Base-by-base conservation (phyloP, 345 rosid species). In the Excoecaria agallocha region DNA sequence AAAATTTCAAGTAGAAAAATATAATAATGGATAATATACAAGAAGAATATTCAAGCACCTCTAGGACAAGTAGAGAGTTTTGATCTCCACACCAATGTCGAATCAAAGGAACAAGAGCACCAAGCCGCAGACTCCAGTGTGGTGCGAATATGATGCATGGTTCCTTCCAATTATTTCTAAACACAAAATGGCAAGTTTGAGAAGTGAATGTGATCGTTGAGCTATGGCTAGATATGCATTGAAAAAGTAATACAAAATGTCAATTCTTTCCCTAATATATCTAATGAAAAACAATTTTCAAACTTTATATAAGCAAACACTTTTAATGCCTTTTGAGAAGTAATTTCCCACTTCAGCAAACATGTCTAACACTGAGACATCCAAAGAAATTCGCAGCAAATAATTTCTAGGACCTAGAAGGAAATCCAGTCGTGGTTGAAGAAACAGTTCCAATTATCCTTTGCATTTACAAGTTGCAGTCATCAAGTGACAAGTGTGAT, bases 91-190 rank as follows among this genome's bases (percentile, higher is more conserved):
- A 74, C 97, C 98, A 94, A 25, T 86, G 90, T 46, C 78, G 84
- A 79, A 92, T 89, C 84, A 94, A 85, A 76, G 90, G 92, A 77
- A 91, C 90, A 52, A 80, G 84, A 58, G 97, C 90, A 70, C 97
- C 98, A 74, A 92, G 97, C 59, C 94, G 82, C 78, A 94, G 78
- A 82, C 89, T 91, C 88, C 90, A 89, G 82, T 89, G 90, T 60
- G 98, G 87, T 75, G 86, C 85, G 80, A 94, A 88, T 62, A 91
- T 76, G 12, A 94, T 82, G 86, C 97, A 91, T 1, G 91, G 89
- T 70, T 92, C 98, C 85, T 88, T 95, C 95, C 98, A 92, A 76
- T 83, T 85, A 49, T 80, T 61, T 81, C 97, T 91, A 73, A 74
- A 74, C 38, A 76, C 66, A 80, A 66, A 54, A 81, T 43, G 10